These are phyloP conservation scores for Sporothrix variecibatus DNA, from an alignment of 2,329 filamentous ascomycete genomes.

Conservation along the genomic window DNA sequence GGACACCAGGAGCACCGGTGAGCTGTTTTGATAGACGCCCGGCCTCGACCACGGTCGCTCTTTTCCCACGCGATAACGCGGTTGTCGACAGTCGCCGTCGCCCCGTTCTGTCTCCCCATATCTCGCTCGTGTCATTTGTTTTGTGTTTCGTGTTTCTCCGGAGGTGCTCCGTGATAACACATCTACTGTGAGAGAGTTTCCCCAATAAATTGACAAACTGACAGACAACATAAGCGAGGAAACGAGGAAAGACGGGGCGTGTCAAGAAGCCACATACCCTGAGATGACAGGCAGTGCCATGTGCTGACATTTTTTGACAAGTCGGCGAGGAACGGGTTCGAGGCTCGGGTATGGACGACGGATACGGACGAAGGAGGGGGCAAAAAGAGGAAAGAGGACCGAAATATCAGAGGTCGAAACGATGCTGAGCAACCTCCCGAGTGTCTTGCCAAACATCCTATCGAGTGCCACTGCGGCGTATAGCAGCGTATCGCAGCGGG, in stretches of 20 bases:
- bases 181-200: background rate
- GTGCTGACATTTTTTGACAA: background rate
- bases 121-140: background rate
- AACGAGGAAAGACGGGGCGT: background rate
- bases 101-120: background rate
- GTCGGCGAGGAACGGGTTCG: background rate
- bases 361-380: background rate
- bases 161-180: background rate
- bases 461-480: background rate
- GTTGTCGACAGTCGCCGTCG: background rate
- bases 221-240: background rate
- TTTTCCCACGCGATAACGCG: background rate
- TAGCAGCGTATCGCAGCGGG: slow-evolving; percentile 7
- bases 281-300: background rate
- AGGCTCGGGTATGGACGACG: background rate
- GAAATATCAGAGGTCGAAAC: background rate
- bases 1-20: background rate
- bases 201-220: background rate
- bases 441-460: background rate
- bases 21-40: slow-evolving; percentile 3
- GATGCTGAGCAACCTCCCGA: background rate
- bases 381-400: background rate
- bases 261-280: background rate
- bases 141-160: background rate
- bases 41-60: background rate